phyloP scores from a whole-genome alignment of 2,329 filamentous ascomycete species.

The Cercospora sojina region DNA sequence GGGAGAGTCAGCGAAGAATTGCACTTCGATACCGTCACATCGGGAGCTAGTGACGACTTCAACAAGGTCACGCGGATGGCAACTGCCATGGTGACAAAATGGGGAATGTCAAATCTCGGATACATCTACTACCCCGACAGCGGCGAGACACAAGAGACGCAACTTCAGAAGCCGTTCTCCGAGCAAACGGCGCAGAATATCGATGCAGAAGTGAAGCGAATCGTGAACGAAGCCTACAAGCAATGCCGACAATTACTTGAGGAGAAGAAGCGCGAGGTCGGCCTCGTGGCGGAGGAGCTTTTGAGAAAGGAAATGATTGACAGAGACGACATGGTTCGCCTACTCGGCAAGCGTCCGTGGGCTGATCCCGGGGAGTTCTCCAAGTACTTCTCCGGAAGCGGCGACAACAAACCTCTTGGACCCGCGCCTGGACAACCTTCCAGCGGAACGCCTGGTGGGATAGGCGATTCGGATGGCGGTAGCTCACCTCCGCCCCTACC shows the following conservation, averaged over 20 bases:
- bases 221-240: constrained; percentile 89
- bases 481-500: constrained; percentile 27
- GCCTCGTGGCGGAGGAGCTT: constrained; percentile 87
- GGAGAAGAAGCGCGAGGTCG: constrained; percentile 84
- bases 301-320: constrained; percentile 87
- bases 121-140: constrained; percentile 81
- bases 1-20: constrained; percentile 94
- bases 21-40: constrained; percentile 95
- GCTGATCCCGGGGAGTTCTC: constrained; percentile 84
- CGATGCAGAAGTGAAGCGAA: constrained; percentile 84
- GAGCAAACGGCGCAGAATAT: constrained; percentile 92
- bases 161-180: constrained; percentile 91
- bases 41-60: constrained; percentile 94
- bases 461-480: constrained; percentile 17
- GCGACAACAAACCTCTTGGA: constrained; percentile 18
- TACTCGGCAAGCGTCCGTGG: constrained; percentile 81
- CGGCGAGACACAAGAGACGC: constrained; percentile 50
- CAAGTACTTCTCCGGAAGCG: constrained; percentile 75
- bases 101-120: constrained; percentile 95
- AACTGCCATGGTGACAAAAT: constrained; percentile 97
- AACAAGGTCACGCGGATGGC: constrained; percentile 97
- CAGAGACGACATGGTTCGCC: constrained; percentile 85
- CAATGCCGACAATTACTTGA: constrained; percentile 81
- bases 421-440: constrained; percentile 17
- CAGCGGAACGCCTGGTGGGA: constrained; percentile 19